Base-by-base conservation (phyloP, 805 yeast species). In the Ogataea philodendri region DNA sequence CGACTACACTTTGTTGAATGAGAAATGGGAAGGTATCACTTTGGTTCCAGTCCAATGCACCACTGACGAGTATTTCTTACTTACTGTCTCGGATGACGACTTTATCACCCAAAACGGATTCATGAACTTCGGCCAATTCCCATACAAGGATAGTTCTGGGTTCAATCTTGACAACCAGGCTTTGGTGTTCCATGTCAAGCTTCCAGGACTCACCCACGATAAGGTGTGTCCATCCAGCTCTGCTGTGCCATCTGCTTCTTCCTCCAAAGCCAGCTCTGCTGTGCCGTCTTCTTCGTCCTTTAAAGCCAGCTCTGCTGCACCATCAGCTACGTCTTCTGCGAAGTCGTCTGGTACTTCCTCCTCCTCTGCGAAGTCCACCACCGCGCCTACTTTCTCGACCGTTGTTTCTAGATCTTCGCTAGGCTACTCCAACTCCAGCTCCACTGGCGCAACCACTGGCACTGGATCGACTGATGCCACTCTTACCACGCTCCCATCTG, bases 11-110 rank as follows among this genome's bases (percentile, higher is more conserved):
- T 37, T 57, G 28, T 36, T 59, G 21, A 59, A 59, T 36, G 62
- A 58, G 32, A 59, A 59, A 37, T 59, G 62, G 63, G 63, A 59
- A 36, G 60, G 60, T 34, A 37, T 59, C 35, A 44, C 55, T 10
- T 37, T 57, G 27, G 46, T 59, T 35, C 62, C 63, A 15, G 47
- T 55, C 25, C 48, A 52, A 28, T 54, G 60, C 32, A 51, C 61
- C 11, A 39, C 43, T 9, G 61, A 57, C 39, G 62, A 55, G 34
- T 59, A 51, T 29, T 59, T 39, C 40, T 25, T 59, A 15, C 28
- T 59, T 11, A 29, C 52, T 0, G 50, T 45, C 15, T 51, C 57
- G 15, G 63, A 59, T 30, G 53, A 58, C 21, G 63, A 59, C 40
- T 59, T 52, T 38, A 47, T 46, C 17, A 58, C 63, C 10, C 60